Conservation (phyloP, 306 rosid species). For the Lotus japonicus region DNA sequence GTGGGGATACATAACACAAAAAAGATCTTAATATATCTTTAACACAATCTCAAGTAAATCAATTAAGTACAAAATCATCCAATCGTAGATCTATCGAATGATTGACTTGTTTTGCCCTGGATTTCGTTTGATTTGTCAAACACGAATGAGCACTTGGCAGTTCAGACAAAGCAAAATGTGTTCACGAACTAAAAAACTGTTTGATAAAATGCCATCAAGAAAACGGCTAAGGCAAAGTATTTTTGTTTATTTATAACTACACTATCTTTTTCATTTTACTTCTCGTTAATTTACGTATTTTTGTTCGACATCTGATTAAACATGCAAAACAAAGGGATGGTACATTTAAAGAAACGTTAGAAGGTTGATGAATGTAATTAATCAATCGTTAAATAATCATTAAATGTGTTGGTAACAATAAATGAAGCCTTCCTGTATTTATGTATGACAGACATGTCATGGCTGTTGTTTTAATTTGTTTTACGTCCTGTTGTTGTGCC, state of each 20-base stretch:
- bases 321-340: slow-evolving; percentile 10
- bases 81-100: no score
- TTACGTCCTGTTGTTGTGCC: slow-evolving; percentile 20
- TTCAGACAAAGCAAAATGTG: no score
- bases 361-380: slow-evolving; percentile 22
- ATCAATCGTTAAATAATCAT: slow-evolving; percentile 22
- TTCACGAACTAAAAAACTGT: not conserved
- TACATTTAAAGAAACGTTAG: slow-evolving; percentile 18
- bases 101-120: no score
- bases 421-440: slow-evolving; percentile 19
- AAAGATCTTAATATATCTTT: no score
- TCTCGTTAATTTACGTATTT: not conserved
- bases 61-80: no score
- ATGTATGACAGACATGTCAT: slow-evolving; percentile 17
- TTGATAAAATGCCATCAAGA: not conserved
- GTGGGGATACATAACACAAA: no score
- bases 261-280: not conserved
- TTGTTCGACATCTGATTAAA: not conserved
- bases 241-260: not conserved
- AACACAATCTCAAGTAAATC: no score
- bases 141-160: not conserved
- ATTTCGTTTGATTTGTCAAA: no score
- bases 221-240: not conserved
- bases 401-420: slow-evolving; percentile 24
- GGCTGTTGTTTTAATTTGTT: slow-evolving; percentile 7